A percentile compares a stretch with the other conserved stretches of the same genome.
Conservation (phyloP, 176 grass and related monocot genomes). For the Phragmites australis region DNA sequence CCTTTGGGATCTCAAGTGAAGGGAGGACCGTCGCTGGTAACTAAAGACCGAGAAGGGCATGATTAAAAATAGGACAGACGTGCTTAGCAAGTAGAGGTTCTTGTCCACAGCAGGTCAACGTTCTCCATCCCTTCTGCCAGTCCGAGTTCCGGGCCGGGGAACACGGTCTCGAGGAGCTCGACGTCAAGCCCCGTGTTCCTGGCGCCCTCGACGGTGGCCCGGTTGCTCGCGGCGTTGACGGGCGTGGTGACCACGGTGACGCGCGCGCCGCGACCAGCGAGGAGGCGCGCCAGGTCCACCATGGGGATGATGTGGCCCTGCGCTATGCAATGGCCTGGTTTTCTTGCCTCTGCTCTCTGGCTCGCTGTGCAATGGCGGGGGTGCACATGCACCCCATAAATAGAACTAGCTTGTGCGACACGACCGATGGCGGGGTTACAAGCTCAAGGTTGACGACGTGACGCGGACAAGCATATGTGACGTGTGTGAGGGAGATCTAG, state of each 20-base stretch:
- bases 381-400: neutral
- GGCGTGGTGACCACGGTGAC: constrained; percentile 53
- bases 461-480: neutral
- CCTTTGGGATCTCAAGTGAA: too few relatives aligned
- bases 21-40: too few relatives aligned
- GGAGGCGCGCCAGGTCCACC: constrained; percentile 52
- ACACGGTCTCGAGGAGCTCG: constrained; percentile 44
- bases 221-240: constrained; percentile 49
- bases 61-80: too few relatives aligned
- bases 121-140: constrained; percentile 49
- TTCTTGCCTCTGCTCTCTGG: neutral
- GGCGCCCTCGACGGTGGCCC: constrained; percentile 24
- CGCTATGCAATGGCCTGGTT: too few relatives aligned
- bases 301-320: constrained; percentile 64
- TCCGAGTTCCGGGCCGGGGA: constrained; percentile 29
- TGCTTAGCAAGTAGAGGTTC: neutral
- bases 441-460: constrained; percentile 1
- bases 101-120: neutral
- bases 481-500: too few relatives aligned
- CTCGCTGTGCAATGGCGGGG: too few relatives aligned
- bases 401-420: neutral
- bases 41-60: too few relatives aligned
- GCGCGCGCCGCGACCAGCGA: constrained; percentile 38
- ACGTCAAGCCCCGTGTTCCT: constrained; percentile 17
- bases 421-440: neutral